Base-by-base conservation (phyloP, 768 basidiomycete genomes). In the Lactifluus rugatus region DNA sequence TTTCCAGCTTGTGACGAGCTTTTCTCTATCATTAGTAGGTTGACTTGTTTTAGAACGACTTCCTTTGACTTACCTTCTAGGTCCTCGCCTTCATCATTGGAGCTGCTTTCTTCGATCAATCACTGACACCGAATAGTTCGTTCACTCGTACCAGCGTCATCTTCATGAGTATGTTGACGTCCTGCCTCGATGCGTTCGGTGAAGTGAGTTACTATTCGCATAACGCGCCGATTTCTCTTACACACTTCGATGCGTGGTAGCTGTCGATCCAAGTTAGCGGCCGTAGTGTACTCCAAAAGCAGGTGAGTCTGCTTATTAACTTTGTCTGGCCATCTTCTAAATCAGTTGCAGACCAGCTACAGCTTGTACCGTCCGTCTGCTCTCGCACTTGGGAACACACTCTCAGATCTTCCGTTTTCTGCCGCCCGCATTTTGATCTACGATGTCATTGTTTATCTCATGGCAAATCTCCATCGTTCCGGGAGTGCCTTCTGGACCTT, bases 91-190 rank as follows among this genome's bases (percentile, higher is more conserved):
- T 89, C 47, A 77, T 89, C 42, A 74, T 88, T 63, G 91, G 91
- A 36, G 83, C 78, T 8, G 81, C 85, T 8, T 95, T 82, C 74
- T 81, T 83, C 66, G 81, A 85, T 48, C 78, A 87, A 49, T 87
- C 89, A 1, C 66, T 77, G 14, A 84, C 86, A 0, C 81, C 92
- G 6, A 77, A 79, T 42, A 93, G 93, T 32, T 89, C 85, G 0
- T 96, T 96, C 72, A 92, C 91, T 25, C 82, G 92, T 61, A 90
- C 89, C 47, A 78, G 87, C 71, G 81, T 92, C 31, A 79, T 94
- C 52, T 93, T 93, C 68, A 70, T 77, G 39, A 82, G 81, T 16
- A 69, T 89, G 57, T 69, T 93, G 45, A 80, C 82, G 0, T 83
- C 81, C 47, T 80, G 80, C 67, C 73, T 89, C 53, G 83, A 88